These are phyloP conservation scores for Amyloporia xantha DNA, from an alignment of 768 basidiomycete species.

Conservation along the genomic window DNA sequence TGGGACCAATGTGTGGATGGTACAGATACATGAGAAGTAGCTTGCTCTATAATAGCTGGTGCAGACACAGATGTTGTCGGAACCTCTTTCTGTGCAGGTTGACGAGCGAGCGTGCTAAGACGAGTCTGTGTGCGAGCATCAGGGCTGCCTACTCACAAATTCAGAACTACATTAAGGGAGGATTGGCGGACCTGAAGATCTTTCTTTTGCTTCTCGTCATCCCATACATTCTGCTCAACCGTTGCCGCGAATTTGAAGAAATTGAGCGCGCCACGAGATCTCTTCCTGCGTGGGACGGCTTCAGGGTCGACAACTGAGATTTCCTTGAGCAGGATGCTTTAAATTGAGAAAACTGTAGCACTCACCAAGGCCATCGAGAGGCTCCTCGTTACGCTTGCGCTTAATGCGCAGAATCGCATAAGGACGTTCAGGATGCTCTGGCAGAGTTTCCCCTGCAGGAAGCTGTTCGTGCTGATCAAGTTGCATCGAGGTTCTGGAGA, in stretches of 20 bases:
- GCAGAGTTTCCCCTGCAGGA: not conserved
- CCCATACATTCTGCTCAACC: slow-evolving; percentile 64
- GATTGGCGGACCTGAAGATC: slow-evolving; percentile 49
- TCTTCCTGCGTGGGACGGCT: slow-evolving; percentile 45
- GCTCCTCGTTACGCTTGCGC: slow-evolving; percentile 75
- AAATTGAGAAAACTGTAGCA: slow-evolving; percentile 11
- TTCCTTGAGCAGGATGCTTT: too few species aligned
- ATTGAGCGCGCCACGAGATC: slow-evolving; percentile 44
- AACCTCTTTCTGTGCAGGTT: slow-evolving; percentile 8
- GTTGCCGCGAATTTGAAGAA: slow-evolving; percentile 81
- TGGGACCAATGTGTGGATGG: too few species aligned
- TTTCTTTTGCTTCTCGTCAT: slow-evolving; percentile 48
- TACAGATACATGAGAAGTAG: not conserved
- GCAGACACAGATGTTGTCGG: not conserved
- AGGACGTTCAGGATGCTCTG: slow-evolving; percentile 25
- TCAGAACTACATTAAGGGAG: not conserved
- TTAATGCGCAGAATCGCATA: slow-evolving; percentile 79
- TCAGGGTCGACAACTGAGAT: slow-evolving; percentile 11
- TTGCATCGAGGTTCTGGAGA: too few species aligned
- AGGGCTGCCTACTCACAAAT: not conserved
- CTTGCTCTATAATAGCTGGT: slow-evolving; percentile 5
- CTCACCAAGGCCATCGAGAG: slow-evolving; percentile 73
- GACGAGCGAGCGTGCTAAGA: slow-evolving; percentile 14
- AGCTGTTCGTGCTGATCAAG: too few species aligned
- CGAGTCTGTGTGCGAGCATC: slow-evolving; percentile 1